Conservation (phyloP, 257 asterid species). For the Scutellaria galericulata region DNA sequence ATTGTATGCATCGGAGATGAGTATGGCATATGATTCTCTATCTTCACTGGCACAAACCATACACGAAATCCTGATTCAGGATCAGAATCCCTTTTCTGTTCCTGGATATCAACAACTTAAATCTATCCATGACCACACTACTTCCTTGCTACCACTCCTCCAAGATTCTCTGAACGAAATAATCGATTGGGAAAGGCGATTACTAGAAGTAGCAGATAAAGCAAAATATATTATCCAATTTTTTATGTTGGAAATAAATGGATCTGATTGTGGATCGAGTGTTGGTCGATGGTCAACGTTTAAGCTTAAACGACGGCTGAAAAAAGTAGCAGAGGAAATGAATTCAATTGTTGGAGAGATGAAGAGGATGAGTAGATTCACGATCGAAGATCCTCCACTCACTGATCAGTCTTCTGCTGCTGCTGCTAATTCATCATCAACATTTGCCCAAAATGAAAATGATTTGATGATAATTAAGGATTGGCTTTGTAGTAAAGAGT, state of each 20-base stretch:
- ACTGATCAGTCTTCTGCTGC: background rate
- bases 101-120: background rate
- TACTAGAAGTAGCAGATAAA: background rate
- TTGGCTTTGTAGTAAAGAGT: background rate
- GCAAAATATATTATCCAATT: conserved; percentile 10
- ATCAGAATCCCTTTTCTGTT: background rate
- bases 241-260: background rate
- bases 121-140: background rate
- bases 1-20: too few relatives aligned
- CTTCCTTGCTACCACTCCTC: background rate
- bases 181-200: conserved; percentile 4
- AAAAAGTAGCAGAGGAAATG: background rate
- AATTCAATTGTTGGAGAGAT: background rate
- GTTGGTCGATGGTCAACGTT: background rate
- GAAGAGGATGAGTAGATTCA: background rate
- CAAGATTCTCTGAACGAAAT: background rate
- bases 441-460: background rate
- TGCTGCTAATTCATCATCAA: background rate
- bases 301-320: background rate
- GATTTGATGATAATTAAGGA: background rate
- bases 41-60: conserved; percentile 5
- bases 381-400: background rate
- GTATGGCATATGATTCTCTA: conserved; percentile 1
- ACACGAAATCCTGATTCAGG: background rate
- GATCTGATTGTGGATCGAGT: background rate